A percentile compares a stretch with the other conserved stretches of the same genome.
Evolutionary conservation across 225 moss, liverwort and hornwort species (phyloP).

Genomic region (Pleurozium schreberi): DNA sequence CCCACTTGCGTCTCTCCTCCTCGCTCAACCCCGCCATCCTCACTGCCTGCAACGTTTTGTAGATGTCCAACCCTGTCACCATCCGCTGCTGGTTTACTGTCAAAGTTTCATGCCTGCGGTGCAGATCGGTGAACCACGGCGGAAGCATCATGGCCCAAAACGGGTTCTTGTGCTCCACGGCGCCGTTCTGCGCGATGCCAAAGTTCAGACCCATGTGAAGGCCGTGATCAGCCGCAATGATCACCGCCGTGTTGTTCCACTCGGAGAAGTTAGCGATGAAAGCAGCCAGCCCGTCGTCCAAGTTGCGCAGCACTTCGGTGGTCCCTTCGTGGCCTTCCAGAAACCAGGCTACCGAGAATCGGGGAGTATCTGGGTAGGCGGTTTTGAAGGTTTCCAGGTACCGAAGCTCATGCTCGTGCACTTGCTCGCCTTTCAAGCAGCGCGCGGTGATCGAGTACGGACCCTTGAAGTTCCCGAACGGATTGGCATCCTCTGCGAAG

Average conservation of each 20-base stretch:
- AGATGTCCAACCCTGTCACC: slow-evolving; percentile 39
- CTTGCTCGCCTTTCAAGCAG: slow-evolving; percentile 40
- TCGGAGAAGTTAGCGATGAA: neutral
- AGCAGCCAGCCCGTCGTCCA: slow-evolving; percentile 18
- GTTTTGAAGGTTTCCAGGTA: slow-evolving; percentile 13
- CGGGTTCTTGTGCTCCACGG: slow-evolving; percentile 44
- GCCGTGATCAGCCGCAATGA: slow-evolving; percentile 43
- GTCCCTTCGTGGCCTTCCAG: slow-evolving; percentile 48
- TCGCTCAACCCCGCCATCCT: slow-evolving; percentile 18
- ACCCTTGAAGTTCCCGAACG: slow-evolving; percentile 46
- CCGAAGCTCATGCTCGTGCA: slow-evolving; percentile 37
- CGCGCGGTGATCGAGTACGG: slow-evolving; percentile 38
- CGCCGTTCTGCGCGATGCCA: slow-evolving; percentile 30
- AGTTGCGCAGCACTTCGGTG: slow-evolving; percentile 25
- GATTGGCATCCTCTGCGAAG: slow-evolving; percentile 37
- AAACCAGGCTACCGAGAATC: slow-evolving; percentile 29
- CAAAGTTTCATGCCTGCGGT: neutral
- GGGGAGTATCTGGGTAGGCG: slow-evolving; percentile 18
- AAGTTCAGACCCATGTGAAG: slow-evolving; percentile 53
- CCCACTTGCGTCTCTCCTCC: neutral
- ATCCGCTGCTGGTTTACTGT: slow-evolving; percentile 29
- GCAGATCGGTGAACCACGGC: slow-evolving; percentile 21
- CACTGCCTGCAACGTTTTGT: slow-evolving; percentile 26
- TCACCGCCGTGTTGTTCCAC: slow-evolving; percentile 38
- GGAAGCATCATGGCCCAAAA: slow-evolving; percentile 41